Percentiles rank a stretch among this genome's conserved stretches.
Conservation (phyloP, 129 eudicot genomes). For the Helianthus tuberosus region DNA sequence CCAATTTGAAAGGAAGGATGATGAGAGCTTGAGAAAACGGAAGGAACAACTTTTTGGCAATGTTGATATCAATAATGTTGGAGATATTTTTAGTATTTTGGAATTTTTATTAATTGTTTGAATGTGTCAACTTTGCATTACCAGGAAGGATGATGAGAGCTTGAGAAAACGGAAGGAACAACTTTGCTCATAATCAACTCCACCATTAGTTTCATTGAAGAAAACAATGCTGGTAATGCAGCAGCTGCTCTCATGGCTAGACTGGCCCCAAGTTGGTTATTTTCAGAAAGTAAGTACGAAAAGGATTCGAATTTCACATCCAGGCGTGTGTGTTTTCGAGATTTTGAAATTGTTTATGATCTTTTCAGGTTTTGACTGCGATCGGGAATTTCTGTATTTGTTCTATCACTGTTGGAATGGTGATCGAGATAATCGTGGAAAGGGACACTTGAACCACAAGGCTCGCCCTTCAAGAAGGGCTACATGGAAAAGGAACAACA, state of each 20-base stretch:
- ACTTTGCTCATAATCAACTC: slow-evolving; percentile 89
- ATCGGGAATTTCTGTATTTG: slow-evolving; percentile 98
- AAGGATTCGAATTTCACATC: background rate
- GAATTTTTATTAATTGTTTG: slow-evolving; percentile 4
- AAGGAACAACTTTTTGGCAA: slow-evolving; percentile 77
- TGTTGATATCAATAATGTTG: slow-evolving; percentile 66
- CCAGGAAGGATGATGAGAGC: too few species aligned
- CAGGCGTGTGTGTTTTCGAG: background rate
- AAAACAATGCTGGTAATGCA: slow-evolving; percentile 98
- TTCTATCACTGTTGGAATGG: slow-evolving; percentile 95
- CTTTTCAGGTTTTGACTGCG: slow-evolving; percentile 84
- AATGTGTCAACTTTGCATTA: background rate
- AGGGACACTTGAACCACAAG: slow-evolving; percentile 75
- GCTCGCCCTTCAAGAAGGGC: slow-evolving; percentile 81
- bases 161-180: too few species aligned
- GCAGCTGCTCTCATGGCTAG: slow-evolving; percentile 99
- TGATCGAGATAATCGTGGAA: slow-evolving; percentile 84
- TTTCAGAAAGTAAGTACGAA: slow-evolving; percentile 72
- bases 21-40: slow-evolving; percentile 79
- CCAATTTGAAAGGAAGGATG: slow-evolving; percentile 42
- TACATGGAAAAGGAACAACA: slow-evolving; percentile 87
- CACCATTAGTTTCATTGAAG: slow-evolving; percentile 95
- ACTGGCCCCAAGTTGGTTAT: slow-evolving; percentile 95
- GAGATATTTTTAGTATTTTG: slow-evolving; percentile 45
- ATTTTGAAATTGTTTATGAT: slow-evolving; percentile 1